Evolutionary conservation across 768 basidiomycete genomes (phyloP).

Genomic region (Pleurotus platypus): DNA sequence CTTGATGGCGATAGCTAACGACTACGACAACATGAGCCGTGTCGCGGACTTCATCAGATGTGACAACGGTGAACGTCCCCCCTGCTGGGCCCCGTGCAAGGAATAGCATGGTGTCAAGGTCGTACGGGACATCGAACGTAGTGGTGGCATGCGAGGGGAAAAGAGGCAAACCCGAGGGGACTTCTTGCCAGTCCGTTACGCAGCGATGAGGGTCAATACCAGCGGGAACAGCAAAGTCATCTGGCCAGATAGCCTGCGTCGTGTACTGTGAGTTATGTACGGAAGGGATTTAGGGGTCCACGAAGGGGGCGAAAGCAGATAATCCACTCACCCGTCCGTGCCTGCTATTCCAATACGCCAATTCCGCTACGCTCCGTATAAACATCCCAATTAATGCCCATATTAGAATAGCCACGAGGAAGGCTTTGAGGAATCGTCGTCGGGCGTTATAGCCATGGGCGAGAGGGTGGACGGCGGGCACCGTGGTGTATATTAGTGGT

Average conservation of each 20-base stretch:
- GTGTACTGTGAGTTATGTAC: neutral
- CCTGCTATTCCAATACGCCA: slow-evolving; percentile 2
- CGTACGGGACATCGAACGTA: slow-evolving; percentile 18
- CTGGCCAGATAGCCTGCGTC: slow-evolving; percentile 4
- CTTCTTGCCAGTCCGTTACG: slow-evolving; percentile 6
- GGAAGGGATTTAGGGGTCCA: neutral
- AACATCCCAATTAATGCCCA: slow-evolving; percentile 4
- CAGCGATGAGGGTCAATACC: slow-evolving; percentile 6
- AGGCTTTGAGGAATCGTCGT: neutral
- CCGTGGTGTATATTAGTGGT: neutral
- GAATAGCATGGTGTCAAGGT: slow-evolving; percentile 24
- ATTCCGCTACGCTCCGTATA: slow-evolving; percentile 1
- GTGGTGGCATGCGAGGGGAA: slow-evolving; percentile 13
- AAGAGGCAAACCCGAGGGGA: neutral
- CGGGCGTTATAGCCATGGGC: neutral
- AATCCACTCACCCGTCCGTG: slow-evolving; percentile 2
- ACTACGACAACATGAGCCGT: slow-evolving; percentile 22
- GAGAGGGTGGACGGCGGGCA: neutral
- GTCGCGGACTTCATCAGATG: slow-evolving; percentile 19
- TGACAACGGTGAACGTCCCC: slow-evolving; percentile 22
- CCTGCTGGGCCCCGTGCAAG: slow-evolving; percentile 22
- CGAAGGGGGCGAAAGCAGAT: neutral
- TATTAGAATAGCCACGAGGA: slow-evolving; percentile 4
- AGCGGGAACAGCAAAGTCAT: slow-evolving; percentile 8
- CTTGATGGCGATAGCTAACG: slow-evolving; percentile 16